Percentiles rank a stretch among this genome's conserved stretches.
These are phyloP conservation scores for Dacryopinax spathularia DNA, from an alignment of 768 basidiomycete genomes.

Conservation along the genomic window DNA sequence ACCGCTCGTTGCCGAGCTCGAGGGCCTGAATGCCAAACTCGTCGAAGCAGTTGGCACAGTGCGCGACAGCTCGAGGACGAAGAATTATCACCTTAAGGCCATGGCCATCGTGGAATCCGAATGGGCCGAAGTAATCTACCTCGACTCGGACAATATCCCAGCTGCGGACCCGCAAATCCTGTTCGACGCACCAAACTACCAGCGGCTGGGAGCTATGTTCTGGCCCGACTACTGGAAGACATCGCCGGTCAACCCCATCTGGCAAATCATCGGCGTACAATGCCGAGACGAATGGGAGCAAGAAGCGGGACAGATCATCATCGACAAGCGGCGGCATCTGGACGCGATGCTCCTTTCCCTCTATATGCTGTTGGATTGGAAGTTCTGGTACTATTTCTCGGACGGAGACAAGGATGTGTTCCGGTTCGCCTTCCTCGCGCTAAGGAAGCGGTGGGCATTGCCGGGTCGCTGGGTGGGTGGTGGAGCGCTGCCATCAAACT, in stretches of 20 bases:
- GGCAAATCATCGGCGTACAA: slow-evolving; percentile 28
- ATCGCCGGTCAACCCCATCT: slow-evolving; percentile 19
- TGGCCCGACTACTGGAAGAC: slow-evolving; percentile 33
- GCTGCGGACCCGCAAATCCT: slow-evolving; percentile 24
- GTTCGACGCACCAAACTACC: slow-evolving; percentile 28
- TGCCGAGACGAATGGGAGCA: slow-evolving; percentile 33
- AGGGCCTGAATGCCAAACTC: slow-evolving; percentile 14
- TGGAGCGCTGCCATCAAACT: slow-evolving; percentile 24
- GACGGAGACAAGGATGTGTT: slow-evolving; percentile 32
- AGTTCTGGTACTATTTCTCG: slow-evolving; percentile 28
- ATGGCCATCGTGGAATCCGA: slow-evolving; percentile 19
- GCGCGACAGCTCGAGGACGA: slow-evolving; percentile 19
- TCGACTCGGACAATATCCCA: slow-evolving; percentile 24
- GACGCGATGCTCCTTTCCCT: slow-evolving; percentile 21
- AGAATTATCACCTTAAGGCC: slow-evolving; percentile 26
- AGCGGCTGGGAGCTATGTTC: slow-evolving; percentile 23
- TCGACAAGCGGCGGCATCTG: slow-evolving; percentile 29
- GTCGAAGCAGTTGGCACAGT: slow-evolving; percentile 21
- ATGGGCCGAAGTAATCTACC: slow-evolving; percentile 28
- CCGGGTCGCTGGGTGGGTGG: slow-evolving; percentile 30
- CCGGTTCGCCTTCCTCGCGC: slow-evolving; percentile 27
- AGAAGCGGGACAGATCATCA: slow-evolving; percentile 31
- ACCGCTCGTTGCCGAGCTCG: slow-evolving; percentile 15
- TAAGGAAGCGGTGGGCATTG: slow-evolving; percentile 32
- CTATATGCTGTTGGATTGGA: slow-evolving; percentile 22